These are phyloP conservation scores for Hypoxylon intermedium DNA, from an alignment of 495 filamentous ascomycete genomes.

Conservation along the genomic window DNA sequence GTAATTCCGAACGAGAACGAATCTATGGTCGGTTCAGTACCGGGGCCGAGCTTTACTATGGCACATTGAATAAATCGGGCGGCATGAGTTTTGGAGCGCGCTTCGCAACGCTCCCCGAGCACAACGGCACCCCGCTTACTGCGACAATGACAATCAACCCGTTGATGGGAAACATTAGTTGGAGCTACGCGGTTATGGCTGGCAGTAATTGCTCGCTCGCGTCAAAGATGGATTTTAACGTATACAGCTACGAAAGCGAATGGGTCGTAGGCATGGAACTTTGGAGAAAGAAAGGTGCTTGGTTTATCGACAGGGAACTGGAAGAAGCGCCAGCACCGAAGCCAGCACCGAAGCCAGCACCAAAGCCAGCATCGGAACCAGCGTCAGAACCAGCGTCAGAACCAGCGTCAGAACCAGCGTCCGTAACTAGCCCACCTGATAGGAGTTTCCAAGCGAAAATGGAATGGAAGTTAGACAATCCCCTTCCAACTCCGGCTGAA, in stretches of 20 bases:
- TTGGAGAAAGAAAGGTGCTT: conserved; percentile 67
- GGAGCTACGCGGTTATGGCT: conserved; percentile 88
- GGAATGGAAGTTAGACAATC: conserved; percentile 59
- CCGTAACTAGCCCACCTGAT: conserved; percentile 25
- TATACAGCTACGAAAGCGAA: conserved; percentile 96
- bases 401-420: conserved; percentile 28
- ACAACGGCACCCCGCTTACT: conserved; percentile 85
- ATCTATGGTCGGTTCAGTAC: conserved; percentile 74
- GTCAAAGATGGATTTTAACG: conserved; percentile 93
- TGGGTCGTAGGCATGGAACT: conserved; percentile 88
- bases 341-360: conserved; percentile 27
- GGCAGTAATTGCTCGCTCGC: conserved; percentile 81
- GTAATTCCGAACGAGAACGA: conserved; percentile 51
- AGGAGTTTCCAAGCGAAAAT: conserved; percentile 61
- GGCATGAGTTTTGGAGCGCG: conserved; percentile 79
- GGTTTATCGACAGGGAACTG: conserved; percentile 51
- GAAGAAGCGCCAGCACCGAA: conserved; percentile 32
- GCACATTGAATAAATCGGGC: conserved; percentile 85
- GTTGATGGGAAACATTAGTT: conserved; percentile 87
- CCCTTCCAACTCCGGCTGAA: conserved; percentile 39
- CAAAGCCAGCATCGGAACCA: conserved; percentile 40
- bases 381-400: too few species aligned
- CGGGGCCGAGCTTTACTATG: conserved; percentile 95
- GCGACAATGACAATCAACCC: conserved; percentile 91
- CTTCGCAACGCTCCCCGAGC: conserved; percentile 88